phyloP scores from a whole-genome alignment of 495 filamentous ascomycete species.

The Pyrenula massariospora region DNA sequence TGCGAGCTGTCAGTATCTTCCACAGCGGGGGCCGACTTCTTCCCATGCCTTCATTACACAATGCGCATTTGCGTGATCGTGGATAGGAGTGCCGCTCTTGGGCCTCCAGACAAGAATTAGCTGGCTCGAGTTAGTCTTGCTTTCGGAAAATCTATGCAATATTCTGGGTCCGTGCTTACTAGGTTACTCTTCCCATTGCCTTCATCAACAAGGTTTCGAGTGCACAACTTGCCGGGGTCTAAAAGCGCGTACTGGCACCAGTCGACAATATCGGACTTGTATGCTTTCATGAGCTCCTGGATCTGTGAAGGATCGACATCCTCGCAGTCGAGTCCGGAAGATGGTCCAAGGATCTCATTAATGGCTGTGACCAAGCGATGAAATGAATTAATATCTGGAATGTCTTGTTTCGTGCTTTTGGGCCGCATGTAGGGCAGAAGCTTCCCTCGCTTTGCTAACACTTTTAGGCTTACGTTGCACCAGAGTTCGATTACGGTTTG shows the following conservation, averaged over 20 bases:
- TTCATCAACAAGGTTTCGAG: conserved; percentile 78
- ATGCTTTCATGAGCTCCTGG: conserved; percentile 55
- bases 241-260: conserved; percentile 63
- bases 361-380: conserved; percentile 64
- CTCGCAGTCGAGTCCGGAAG: conserved; percentile 63
- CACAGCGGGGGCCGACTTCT: not conserved
- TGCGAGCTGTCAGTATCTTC: conserved; percentile 2
- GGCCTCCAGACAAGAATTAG: conserved; percentile 89
- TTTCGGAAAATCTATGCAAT: no score
- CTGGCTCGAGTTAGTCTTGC: no score
- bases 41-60: conserved; percentile 50
- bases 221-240: conserved; percentile 58
- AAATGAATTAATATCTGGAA: no score
- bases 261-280: conserved; percentile 51
- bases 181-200: conserved; percentile 88
- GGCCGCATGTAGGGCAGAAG: no score
- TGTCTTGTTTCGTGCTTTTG: no score
- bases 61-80: conserved; percentile 80
- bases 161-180: conserved; percentile 47
- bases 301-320: conserved; percentile 66
- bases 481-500: no score
- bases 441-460: no score
- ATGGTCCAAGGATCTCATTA: conserved; percentile 58
- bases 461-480: no score
- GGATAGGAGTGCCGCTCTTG: conserved; percentile 71